Conservation (phyloP, 495 filamentous ascomycete genomes). For the Aspergillus nidulans region DNA sequence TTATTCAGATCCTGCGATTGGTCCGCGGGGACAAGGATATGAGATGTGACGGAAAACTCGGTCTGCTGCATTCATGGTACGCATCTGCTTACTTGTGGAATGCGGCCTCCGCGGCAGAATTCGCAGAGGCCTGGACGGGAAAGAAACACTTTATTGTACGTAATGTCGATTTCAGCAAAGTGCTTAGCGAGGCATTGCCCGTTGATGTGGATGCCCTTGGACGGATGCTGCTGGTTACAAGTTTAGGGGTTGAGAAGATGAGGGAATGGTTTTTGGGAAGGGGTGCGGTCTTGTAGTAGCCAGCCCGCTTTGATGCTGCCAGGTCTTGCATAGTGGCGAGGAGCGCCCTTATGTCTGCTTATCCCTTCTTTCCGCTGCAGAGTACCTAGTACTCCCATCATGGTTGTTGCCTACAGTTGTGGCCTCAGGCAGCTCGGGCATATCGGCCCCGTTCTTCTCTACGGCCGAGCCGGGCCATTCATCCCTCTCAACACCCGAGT, state of each 20-base stretch:
- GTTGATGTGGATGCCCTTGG: slow-evolving; percentile 48
- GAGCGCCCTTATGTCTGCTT: too few species aligned
- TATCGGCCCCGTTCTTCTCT: too few species aligned
- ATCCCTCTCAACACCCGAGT: too few species aligned
- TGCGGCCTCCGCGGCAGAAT: slow-evolving; percentile 38
- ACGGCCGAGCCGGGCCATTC: too few species aligned
- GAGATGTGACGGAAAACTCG: slow-evolving; percentile 31
- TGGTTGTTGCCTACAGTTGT: too few species aligned
- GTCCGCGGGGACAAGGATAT: slow-evolving; percentile 24
- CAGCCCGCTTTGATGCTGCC: too few species aligned
- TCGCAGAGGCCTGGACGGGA: slow-evolving; percentile 43
- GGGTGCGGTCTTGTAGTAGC: slow-evolving; percentile 28
- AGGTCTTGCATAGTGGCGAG: too few species aligned
- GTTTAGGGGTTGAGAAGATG: slow-evolving; percentile 40
- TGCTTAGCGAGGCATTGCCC: slow-evolving; percentile 28
- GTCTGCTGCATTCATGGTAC: slow-evolving; percentile 37
- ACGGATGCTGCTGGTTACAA: slow-evolving; percentile 39
- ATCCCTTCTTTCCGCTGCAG: too few species aligned
- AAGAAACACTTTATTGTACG: slow-evolving; percentile 41
- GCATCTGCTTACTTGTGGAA: slow-evolving; percentile 46
- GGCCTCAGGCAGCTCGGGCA: too few species aligned
- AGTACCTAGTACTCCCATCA: too few species aligned
- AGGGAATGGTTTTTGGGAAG: slow-evolving; percentile 39
- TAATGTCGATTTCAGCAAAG: slow-evolving; percentile 32
- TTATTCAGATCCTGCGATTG: slow-evolving; percentile 33